A percentile compares a stretch with the other conserved stretches of the same genome.
Conservation (phyloP, 1,284 basidiomycete species). For the Cryptococcus sp. region DNA sequence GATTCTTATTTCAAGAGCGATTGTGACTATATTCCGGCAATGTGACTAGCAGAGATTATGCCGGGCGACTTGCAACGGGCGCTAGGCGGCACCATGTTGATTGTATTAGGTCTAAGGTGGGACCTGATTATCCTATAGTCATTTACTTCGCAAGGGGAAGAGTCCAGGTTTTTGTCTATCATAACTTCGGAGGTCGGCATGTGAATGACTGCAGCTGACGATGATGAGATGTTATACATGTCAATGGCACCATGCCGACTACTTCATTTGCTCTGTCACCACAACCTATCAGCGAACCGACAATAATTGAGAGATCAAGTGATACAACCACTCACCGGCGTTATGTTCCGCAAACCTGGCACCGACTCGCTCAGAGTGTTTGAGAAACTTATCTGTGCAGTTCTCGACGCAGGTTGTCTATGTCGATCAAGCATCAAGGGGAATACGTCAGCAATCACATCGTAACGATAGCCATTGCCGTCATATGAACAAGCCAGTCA, state of each 20-base stretch:
- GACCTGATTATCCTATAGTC: neutral
- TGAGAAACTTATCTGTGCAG: slow-evolving; percentile 90
- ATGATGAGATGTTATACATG: slow-evolving; percentile 5
- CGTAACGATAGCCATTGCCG: neutral
- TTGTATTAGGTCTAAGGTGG: too few relatives aligned
- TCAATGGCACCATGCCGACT: neutral
- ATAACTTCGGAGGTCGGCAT: too few relatives aligned
- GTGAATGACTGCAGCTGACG: too few relatives aligned
- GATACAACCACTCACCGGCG: slow-evolving; percentile 64
- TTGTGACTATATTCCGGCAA: neutral
- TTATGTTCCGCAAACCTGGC: slow-evolving; percentile 88
- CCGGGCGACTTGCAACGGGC: neutral
- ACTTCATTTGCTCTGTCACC: slow-evolving; percentile 14
- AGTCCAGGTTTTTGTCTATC: too few relatives aligned
- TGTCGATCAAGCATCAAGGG: neutral
- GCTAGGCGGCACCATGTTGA: too few relatives aligned
- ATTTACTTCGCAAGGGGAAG: neutral
- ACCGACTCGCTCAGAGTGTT: slow-evolving; percentile 92
- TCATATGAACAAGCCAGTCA: neutral
- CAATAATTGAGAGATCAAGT: neutral
- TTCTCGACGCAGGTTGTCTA: slow-evolving; percentile 62
- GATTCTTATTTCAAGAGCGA: neutral
- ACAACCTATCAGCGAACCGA: slow-evolving; percentile 2
- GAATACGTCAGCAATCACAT: neutral
- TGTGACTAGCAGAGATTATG: neutral